A percentile compares a stretch with the other conserved stretches of the same genome.
phyloP scores from a whole-genome alignment of 345 rosid genomes.

The Diplotaxis tenuifolia region DNA sequence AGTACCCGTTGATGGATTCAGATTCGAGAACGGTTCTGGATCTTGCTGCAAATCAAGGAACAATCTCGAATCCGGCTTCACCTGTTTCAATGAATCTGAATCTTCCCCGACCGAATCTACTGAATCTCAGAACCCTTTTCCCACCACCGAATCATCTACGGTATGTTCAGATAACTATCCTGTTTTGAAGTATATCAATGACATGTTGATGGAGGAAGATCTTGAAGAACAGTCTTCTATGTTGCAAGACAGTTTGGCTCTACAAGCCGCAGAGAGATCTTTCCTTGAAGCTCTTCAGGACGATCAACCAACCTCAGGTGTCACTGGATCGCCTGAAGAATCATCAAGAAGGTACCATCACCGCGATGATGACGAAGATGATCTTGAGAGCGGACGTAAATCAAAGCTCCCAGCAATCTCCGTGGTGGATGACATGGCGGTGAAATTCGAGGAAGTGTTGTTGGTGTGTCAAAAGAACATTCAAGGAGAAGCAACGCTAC shows the following conservation, averaged over 20 bases:
- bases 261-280: slow-evolving; percentile 82
- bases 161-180: slow-evolving; percentile 38
- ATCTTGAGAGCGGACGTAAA: slow-evolving; percentile 7
- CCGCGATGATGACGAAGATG: slow-evolving; percentile 19
- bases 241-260: slow-evolving; percentile 72
- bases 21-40: slow-evolving; percentile 30
- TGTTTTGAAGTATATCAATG: slow-evolving; percentile 63
- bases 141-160: slow-evolving; percentile 1
- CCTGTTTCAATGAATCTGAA: slow-evolving; percentile 15
- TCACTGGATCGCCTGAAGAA: not conserved
- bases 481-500: slow-evolving; percentile 3
- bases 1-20: slow-evolving; percentile 26
- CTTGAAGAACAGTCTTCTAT: slow-evolving; percentile 62
- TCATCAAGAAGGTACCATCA: slow-evolving; percentile 16
- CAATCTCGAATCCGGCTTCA: slow-evolving; percentile 24
- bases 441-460: slow-evolving; percentile 27
- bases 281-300: slow-evolving; percentile 63
- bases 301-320: slow-evolving; percentile 28
- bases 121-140: not conserved
- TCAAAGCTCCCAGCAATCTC: slow-evolving; percentile 31
- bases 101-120: slow-evolving; percentile 1
- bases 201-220: slow-evolving; percentile 86
- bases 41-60: slow-evolving; percentile 32
- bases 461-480: slow-evolving; percentile 21
- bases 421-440: slow-evolving; percentile 19